Evolutionary conservation across 2,329 filamentous ascomycete genomes (phyloP).

Genomic region (Clarireedia sp.): DNA sequence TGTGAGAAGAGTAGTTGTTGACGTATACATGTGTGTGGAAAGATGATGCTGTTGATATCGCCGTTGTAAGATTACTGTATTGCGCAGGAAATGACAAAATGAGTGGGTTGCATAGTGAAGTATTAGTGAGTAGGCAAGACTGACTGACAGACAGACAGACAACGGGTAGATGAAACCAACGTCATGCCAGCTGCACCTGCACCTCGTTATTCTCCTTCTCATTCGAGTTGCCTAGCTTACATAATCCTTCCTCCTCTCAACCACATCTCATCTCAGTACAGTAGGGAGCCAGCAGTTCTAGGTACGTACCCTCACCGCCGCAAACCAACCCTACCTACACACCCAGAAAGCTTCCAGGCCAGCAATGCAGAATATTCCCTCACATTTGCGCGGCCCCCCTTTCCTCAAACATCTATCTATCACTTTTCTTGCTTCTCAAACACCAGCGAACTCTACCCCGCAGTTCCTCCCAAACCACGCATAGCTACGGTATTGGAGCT

Average conservation of each 20-base stretch:
- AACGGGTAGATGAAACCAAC: neutral
- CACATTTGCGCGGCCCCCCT: neutral
- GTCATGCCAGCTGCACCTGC: neutral
- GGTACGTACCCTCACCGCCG: neutral
- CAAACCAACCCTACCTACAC: neutral
- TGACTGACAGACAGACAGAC: neutral
- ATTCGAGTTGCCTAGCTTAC: neutral
- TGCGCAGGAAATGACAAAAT: neutral
- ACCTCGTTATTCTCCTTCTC: too few species aligned
- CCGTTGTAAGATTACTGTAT: neutral
- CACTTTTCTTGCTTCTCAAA: neutral
- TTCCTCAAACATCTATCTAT: neutral
- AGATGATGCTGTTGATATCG: neutral
- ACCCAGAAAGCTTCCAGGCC: too few species aligned
- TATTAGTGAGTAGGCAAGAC: neutral
- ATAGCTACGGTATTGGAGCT: neutral
- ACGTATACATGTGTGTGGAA: too few species aligned
- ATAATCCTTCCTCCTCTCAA: too few species aligned
- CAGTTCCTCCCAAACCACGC: neutral
- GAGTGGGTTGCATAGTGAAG: neutral
- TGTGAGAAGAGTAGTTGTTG: too few species aligned
- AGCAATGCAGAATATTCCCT: too few species aligned
- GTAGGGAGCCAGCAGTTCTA: too few species aligned
- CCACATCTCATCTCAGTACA: too few species aligned
- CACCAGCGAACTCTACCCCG: neutral